Evolutionary conservation across 169 alveolate species (phyloP).

Genomic region (Eimeria necatrix): DNA sequence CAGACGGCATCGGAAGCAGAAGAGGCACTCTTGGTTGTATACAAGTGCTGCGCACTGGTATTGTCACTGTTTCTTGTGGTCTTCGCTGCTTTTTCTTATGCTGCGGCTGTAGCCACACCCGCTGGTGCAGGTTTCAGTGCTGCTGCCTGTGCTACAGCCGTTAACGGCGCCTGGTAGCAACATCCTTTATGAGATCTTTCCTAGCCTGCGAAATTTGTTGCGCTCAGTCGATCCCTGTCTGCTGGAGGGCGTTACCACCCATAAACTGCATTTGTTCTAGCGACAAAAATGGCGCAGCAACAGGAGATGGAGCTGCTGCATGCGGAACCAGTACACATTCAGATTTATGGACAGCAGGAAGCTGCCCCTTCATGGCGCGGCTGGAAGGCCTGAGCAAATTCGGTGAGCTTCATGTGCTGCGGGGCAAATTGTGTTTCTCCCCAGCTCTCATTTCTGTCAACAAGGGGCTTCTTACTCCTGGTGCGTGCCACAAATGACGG

Average conservation of each 20-base stretch:
- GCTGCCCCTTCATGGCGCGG: slow-evolving; percentile 17
- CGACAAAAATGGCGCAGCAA: not conserved
- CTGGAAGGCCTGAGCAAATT: not conserved
- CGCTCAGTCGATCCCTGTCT: slow-evolving; percentile 4
- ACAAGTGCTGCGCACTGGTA: slow-evolving; percentile 53
- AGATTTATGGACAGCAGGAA: not conserved
- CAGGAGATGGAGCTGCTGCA: not conserved
- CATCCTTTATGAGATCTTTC: not conserved
- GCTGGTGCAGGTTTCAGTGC: slow-evolving; percentile 6
- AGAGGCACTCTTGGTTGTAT: not conserved
- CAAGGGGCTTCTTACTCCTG: not conserved
- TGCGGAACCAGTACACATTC: not conserved
- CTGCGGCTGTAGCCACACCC: not conserved
- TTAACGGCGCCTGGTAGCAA: not conserved
- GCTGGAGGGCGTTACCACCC: not conserved
- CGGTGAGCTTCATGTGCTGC: not conserved
- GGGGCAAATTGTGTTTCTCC: not conserved
- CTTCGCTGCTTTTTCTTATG: not conserved
- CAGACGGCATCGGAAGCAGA: slow-evolving; percentile 50
- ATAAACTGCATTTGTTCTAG: not conserved
- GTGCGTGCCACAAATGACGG: not conserved
- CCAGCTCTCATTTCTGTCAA: not conserved
- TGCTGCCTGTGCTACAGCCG: not conserved
- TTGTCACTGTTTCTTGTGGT: not conserved
- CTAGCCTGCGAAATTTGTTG: not conserved